Evolutionary conservation across 2,329 filamentous ascomycete genomes (phyloP).

Genomic region (Clarireedia homoeocarpa): DNA sequence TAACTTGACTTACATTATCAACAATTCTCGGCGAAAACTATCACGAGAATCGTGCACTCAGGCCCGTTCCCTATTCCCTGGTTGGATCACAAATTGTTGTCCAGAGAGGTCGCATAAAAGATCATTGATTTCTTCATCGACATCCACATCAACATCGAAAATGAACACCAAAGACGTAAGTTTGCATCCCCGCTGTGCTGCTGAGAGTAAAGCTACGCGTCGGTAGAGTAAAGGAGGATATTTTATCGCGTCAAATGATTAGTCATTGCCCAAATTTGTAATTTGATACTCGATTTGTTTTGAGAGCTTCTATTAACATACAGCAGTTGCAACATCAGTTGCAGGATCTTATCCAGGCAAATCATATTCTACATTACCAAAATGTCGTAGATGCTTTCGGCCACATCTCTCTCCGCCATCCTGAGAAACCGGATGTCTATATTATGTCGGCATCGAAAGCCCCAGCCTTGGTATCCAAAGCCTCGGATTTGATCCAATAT

Average conservation of each 20-base stretch:
- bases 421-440: conserved; percentile 37
- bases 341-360: conserved; percentile 11
- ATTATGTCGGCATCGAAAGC: conserved; percentile 41
- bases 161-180: background rate
- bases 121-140: background rate
- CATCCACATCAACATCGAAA: background rate
- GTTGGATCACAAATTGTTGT: too few species aligned
- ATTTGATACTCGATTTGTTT: background rate
- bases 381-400: conserved; percentile 46
- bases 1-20: too few species aligned
- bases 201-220: too few species aligned
- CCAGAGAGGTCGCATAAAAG: background rate
- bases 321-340: background rate
- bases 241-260: too few species aligned
- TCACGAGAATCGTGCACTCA: too few species aligned
- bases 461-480: conserved; percentile 38
- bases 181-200: background rate
- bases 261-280: too few species aligned
- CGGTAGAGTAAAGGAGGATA: too few species aligned
- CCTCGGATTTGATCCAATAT: conserved; percentile 40
- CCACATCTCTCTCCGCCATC: conserved; percentile 45
- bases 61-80: too few species aligned
- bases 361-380: conserved; percentile 45
- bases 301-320: background rate
- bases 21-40: too few species aligned